phyloP scores from a whole-genome alignment of 2,329 filamentous ascomycete species.

The Hypoxylon sp. region DNA sequence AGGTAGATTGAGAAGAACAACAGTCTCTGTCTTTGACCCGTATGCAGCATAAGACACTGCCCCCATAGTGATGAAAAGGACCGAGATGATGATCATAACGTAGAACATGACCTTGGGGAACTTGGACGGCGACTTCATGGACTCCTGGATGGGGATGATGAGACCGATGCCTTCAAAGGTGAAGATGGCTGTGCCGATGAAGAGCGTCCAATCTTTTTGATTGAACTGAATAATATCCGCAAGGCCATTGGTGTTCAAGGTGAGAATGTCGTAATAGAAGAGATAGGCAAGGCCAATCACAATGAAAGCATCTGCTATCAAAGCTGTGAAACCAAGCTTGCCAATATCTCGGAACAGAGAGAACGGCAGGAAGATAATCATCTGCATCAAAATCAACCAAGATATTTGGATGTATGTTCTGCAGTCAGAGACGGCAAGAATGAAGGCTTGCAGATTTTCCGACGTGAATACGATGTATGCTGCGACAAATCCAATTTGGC shows the following conservation, averaged over 20 bases:
- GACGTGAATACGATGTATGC: conserved; percentile 98
- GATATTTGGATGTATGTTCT: conserved; percentile 87
- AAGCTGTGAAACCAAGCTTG: conserved; percentile 94
- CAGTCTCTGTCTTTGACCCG: conserved; percentile 94
- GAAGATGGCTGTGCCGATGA: conserved; percentile 99
- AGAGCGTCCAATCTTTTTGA: conserved; percentile 91
- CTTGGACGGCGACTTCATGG: conserved; percentile 91
- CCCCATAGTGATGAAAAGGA: conserved; percentile 91
- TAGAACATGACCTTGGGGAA: conserved; percentile 90
- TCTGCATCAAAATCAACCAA: conserved; percentile 92
- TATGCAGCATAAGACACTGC: conserved; percentile 96
- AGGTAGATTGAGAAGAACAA: conserved; percentile 94
- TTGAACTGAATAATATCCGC: conserved; percentile 95
- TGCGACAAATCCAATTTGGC: conserved; percentile 93
- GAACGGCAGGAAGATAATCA: conserved; percentile 94
- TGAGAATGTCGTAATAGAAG: conserved; percentile 94
- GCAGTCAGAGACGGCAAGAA: conserved; percentile 91
- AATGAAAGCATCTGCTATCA: conserved; percentile 95
- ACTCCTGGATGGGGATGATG: conserved; percentile 98
- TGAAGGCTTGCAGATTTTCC: conserved; percentile 94
- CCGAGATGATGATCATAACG: conserved; percentile 96
- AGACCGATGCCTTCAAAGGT: conserved; percentile 98
- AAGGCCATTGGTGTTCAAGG: conserved; percentile 81
- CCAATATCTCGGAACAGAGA: conserved; percentile 96
- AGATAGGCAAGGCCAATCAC: conserved; percentile 92